Conservation (phyloP, 1,284 basidiomycete species). For the Malassezia japonica region DNA sequence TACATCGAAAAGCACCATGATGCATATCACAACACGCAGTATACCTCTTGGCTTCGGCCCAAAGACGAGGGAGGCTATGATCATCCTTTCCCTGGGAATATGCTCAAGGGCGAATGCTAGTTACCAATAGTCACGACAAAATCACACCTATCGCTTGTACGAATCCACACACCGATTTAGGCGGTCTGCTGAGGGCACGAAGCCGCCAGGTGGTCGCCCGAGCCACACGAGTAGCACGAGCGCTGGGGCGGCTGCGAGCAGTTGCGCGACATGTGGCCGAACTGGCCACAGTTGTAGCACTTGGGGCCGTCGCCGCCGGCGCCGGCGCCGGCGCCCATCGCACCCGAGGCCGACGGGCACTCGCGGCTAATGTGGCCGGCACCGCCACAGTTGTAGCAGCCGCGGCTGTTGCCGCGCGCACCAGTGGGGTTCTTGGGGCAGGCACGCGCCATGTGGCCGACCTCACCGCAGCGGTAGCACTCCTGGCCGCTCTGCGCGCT, state of each 20-base stretch:
- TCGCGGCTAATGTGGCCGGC: slow-evolving; percentile 41
- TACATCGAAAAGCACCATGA: slow-evolving; percentile 42
- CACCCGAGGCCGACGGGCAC: slow-evolving; percentile 33
- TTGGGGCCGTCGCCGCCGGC: slow-evolving; percentile 19
- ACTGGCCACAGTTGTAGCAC: slow-evolving; percentile 46
- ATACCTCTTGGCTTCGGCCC: slow-evolving; percentile 34
- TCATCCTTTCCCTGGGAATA: slow-evolving; percentile 25
- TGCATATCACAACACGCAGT: slow-evolving; percentile 39
- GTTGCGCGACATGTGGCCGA: slow-evolving; percentile 39
- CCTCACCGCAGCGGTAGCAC: slow-evolving; percentile 30
- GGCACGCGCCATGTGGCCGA: slow-evolving; percentile 40
- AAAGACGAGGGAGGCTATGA: slow-evolving; percentile 25
- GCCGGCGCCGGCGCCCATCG: slow-evolving; percentile 12
- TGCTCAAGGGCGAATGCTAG: slow-evolving; percentile 23
- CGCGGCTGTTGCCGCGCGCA: slow-evolving; percentile 22
- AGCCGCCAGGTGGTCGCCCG: slow-evolving; percentile 14
- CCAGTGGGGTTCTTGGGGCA: slow-evolving; percentile 27
- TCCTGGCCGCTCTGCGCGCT: slow-evolving; percentile 28
- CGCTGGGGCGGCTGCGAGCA: slow-evolving; percentile 38
- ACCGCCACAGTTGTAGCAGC: slow-evolving; percentile 45
- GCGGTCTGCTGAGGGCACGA: slow-evolving; percentile 12
- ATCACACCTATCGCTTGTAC: neutral
- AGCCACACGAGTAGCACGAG: slow-evolving; percentile 34
- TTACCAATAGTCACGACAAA: slow-evolving; percentile 21
- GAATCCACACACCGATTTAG: neutral